Base-by-base conservation (phyloP, 495 filamentous ascomycete genomes). In the Xylaria longipes region DNA sequence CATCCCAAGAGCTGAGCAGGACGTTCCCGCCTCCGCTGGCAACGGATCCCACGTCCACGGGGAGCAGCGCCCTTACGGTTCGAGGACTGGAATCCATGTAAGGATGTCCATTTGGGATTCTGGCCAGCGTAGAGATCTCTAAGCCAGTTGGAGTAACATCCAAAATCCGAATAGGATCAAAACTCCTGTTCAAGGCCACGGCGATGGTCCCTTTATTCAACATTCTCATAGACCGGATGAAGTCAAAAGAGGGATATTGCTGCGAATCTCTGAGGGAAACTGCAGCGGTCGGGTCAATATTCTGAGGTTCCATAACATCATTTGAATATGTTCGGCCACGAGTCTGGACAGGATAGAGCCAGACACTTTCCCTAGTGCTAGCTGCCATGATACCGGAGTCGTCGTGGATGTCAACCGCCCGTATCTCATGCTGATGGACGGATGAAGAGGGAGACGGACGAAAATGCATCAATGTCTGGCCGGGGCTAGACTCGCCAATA, bases 1-100 rank as follows among this genome's bases (percentile, higher is more conserved):
- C 84, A 46, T 82, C 76, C 84, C 84, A 86, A 3, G 81, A 78
- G 56, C 81, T 84, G 27, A 86, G 82, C n/a, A 86, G 67, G 22
- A 81, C 56, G 22, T 74, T 81, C 5, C 78, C 81, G 1, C 76
- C 71, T 8, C 79, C 76, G 29, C 56, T 72, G 4, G 65, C 76
- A 20, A 79, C 50, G 5, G 75, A 75, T 22, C 73, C 66, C 31
- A 72, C 68, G 65, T 79, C 73, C 1, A 85, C 75, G 0, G 83
- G 82, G 62, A 83, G 75, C 1, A 86, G 72, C 2, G 84, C 73
- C n/a, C 77, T 72, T 17, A 78, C 76, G 15, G 79, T 79, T 65
- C 58, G 60, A 20, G 62, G 58, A 37, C 15, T 77, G 31, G 17
- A 31, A 1, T n/a, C 27, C 15, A 65, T 74, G 54, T 52, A 62